A percentile compares a stretch with the other conserved stretches of the same genome.
Evolutionary conservation across 768 basidiomycete genomes (phyloP).

Genomic region (Cystofilobasidium bisporidii): DNA sequence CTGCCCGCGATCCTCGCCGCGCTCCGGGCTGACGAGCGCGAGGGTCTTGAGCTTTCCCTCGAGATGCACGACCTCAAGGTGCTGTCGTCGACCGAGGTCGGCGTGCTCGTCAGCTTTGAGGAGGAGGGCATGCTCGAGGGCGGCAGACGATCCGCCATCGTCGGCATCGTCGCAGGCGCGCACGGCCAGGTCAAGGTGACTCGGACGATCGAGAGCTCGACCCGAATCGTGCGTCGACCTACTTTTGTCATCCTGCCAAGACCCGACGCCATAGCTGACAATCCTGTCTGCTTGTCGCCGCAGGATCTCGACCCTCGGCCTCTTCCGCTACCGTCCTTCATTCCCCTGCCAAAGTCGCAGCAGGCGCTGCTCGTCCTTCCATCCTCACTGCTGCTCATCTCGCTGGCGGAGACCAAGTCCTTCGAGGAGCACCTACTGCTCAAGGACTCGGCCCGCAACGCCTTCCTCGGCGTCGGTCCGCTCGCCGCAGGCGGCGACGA

Average conservation of each 20-base stretch:
- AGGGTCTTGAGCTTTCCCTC: constrained; percentile 33
- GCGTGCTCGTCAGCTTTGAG: constrained; percentile 35
- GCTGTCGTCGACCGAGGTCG: constrained; percentile 33
- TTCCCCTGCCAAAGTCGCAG: constrained; percentile 33
- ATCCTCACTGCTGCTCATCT: constrained; percentile 37
- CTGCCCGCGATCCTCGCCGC: constrained; percentile 33
- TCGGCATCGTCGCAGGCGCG: constrained; percentile 13
- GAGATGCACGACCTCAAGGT: constrained; percentile 33
- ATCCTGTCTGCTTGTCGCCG: background rate
- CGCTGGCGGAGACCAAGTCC: constrained; percentile 31
- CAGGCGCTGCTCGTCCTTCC: constrained; percentile 40
- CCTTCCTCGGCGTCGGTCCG: constrained; percentile 38
- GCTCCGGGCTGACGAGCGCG: constrained; percentile 33
- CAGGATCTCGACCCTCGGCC: constrained; percentile 38
- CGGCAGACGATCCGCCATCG: constrained; percentile 27
- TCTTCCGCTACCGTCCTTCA: constrained; percentile 37
- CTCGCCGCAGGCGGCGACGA: constrained; percentile 23
- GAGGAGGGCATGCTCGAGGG: constrained; percentile 12
- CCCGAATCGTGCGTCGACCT: background rate
- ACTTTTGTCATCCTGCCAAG: no score
- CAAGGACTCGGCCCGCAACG: constrained; percentile 37
- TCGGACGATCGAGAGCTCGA: background rate
- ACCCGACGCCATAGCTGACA: no score
- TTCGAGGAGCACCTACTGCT: constrained; percentile 42
- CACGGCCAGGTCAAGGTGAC: constrained; percentile 16